These are phyloP conservation scores for Cutaneotrichosporon cutaneum DNA, from an alignment of 1,284 basidiomycete species.

Conservation along the genomic window DNA sequence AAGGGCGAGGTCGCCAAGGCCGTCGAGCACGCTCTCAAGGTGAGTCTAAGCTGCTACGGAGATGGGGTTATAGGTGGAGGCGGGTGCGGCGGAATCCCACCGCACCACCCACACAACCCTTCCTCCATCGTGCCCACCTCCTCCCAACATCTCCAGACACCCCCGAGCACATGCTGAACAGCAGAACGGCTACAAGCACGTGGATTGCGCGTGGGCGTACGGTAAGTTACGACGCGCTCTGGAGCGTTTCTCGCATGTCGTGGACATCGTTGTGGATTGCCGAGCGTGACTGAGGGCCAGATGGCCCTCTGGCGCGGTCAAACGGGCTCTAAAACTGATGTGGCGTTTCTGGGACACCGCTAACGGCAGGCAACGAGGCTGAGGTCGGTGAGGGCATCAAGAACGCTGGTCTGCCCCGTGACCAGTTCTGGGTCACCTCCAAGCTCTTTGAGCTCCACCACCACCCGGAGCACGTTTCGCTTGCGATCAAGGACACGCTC, in stretches of 20 bases:
- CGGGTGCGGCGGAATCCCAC: no score
- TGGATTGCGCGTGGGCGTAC: constrained; percentile 59
- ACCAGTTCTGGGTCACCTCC: constrained; percentile 67
- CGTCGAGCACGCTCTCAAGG: constrained; percentile 50
- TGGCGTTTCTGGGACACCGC: neutral
- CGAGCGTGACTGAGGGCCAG: neutral
- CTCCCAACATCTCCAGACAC: neutral
- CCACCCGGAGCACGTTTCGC: constrained; percentile 59
- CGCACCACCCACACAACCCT: neutral
- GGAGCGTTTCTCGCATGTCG: neutral
- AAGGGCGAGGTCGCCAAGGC: constrained; percentile 53
- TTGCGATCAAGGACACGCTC: constrained; percentile 71
- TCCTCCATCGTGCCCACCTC: neutral
- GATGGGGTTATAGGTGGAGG: neutral
- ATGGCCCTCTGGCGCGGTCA: no score
- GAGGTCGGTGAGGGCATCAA: constrained; percentile 79
- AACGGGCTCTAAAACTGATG: neutral
- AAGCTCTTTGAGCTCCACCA: constrained; percentile 68
- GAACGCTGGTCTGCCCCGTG: constrained; percentile 59
- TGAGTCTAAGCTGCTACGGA: constrained; percentile 27
- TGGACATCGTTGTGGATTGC: neutral
- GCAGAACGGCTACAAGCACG: constrained; percentile 63
- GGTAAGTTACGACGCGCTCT: constrained; percentile 19
- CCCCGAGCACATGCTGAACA: neutral
- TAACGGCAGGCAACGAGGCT: constrained; percentile 64